These are phyloP conservation scores for Aphanomyces stellatus DNA, from an alignment of 352 stramenopile species.

Conservation along the genomic window DNA sequence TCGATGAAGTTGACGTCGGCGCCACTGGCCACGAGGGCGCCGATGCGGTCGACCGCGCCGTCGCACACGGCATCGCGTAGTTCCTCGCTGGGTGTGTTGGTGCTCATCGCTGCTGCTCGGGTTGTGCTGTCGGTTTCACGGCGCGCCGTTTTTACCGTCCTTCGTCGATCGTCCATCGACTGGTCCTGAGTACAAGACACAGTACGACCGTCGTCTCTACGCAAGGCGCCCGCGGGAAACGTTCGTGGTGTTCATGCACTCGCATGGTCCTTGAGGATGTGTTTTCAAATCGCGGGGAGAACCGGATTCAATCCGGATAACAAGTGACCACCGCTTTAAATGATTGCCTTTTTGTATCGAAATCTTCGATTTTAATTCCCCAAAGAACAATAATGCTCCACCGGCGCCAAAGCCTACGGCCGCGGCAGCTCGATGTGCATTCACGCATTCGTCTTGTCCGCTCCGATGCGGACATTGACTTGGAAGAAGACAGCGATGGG, in stretches of 20 bases:
- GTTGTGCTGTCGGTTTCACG: not conserved
- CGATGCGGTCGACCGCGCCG: conserved; percentile 22
- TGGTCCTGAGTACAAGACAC: too few relatives aligned
- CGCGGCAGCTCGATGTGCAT: conserved; percentile 83
- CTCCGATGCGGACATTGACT: conserved; percentile 64
- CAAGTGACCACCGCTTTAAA: too few relatives aligned
- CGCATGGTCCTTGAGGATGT: too few relatives aligned
- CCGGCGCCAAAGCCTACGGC: conserved; percentile 71
- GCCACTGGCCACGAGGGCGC: conserved; percentile 22
- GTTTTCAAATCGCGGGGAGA: too few relatives aligned
- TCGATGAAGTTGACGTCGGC: conserved; percentile 35
- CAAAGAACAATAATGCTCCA: conserved; percentile 4
- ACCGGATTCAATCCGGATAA: too few relatives aligned
- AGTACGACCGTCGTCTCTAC: too few relatives aligned
- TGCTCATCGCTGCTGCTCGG: conserved; percentile 1
- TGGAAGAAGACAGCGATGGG: conserved; percentile 41
- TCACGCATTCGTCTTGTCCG: conserved; percentile 78
- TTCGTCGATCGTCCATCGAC: too few relatives aligned
- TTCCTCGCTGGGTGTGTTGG: conserved; percentile 22
- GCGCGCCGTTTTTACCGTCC: not conserved
- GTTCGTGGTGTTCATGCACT: too few relatives aligned
- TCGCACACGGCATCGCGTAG: conserved; percentile 39
- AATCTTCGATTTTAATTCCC: too few relatives aligned
- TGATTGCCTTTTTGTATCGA: too few relatives aligned
- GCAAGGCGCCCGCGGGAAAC: too few relatives aligned